A percentile compares a stretch with the other conserved stretches of the same genome.
Conservation (phyloP, 805 yeast genomes). For the Myxozyma geophila region DNA sequence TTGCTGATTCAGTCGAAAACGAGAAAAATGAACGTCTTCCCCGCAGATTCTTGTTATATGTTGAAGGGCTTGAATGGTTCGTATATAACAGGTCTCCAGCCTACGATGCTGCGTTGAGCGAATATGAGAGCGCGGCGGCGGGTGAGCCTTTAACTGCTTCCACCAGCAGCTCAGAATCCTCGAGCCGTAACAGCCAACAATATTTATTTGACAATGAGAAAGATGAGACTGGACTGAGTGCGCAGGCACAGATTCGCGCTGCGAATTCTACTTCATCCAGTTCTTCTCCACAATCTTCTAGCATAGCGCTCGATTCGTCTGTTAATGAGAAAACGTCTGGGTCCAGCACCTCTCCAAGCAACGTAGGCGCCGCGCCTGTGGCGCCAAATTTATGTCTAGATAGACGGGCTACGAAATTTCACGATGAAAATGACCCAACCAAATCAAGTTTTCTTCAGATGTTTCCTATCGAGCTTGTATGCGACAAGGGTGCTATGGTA, state of each 20-base stretch:
- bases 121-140: slow-evolving; percentile 37
- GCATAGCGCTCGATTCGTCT: background rate
- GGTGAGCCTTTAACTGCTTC: background rate
- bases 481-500: slow-evolving; percentile 72
- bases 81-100: slow-evolving; percentile 79
- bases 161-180: background rate
- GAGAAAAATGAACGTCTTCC: slow-evolving; percentile 55
- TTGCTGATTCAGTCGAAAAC: slow-evolving; percentile 30
- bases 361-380: background rate
- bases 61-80: slow-evolving; percentile 83
- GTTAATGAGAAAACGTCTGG: background rate
- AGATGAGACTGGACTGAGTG: background rate
- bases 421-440: background rate
- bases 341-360: background rate
- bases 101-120: slow-evolving; percentile 64
- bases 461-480: slow-evolving; percentile 66
- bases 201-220: slow-evolving; percentile 1
- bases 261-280: background rate
- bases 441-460: slow-evolving; percentile 38
- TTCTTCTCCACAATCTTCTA: background rate
- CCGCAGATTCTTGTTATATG: slow-evolving; percentile 58
- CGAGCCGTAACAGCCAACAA: background rate
- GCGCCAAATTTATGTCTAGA: background rate
- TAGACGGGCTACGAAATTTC: background rate
- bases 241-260: background rate